Evolutionary conservation across 768 basidiomycete species (phyloP), one percentile per base, ranked within the genome.

Genomic region (Naematelia aurantialba): DNA sequence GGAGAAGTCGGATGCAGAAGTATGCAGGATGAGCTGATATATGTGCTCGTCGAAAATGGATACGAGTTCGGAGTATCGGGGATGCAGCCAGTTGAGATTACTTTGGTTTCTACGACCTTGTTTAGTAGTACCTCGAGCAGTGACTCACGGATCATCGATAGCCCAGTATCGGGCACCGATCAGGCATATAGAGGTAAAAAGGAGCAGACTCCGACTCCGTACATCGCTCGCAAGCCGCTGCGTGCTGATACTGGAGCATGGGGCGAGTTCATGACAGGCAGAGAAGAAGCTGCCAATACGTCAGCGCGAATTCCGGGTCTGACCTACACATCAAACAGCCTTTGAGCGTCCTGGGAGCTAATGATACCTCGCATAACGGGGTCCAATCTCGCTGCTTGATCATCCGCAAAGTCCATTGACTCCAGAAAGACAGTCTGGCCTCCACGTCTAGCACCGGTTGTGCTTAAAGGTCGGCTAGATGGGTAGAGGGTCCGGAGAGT

Each of bases 151-250:
- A 27, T 50, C 19, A 24, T 50, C 48, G 19, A 50, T 50, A 5
- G 19, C 48, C 48, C 48, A 50, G 14, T 50, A 50, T 14, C 48
- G 19, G 4, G 48, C 48, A 3, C 48, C 48, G 48, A 50, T 50
- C 11, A 50, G 48, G 26, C 48, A 50, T n/a, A 50, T 50, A 24
- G 19, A 50, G 21, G 48, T 50, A 25, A 50, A 50, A n/a, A 50
- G 22, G 48, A 50, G 26, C 2, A 14, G 48, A 21, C 19, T 21
- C 5, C 48, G 48, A 22, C 22, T 50, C 17, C 48, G 48, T 12
- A 25, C 12, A 25, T 14, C 48, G 19, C 22, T 24, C n/a, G n/a
- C n/a, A n/a, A n/a, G n/a, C n/a, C n/a, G 48, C 48, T 5, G 19
- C 26, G 8, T n/a, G 19, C 48, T 50, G 48, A 10, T 14, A 22